Conservation (phyloP, 176 grass and related monocot species). For the Aegilops tauschii region DNA sequence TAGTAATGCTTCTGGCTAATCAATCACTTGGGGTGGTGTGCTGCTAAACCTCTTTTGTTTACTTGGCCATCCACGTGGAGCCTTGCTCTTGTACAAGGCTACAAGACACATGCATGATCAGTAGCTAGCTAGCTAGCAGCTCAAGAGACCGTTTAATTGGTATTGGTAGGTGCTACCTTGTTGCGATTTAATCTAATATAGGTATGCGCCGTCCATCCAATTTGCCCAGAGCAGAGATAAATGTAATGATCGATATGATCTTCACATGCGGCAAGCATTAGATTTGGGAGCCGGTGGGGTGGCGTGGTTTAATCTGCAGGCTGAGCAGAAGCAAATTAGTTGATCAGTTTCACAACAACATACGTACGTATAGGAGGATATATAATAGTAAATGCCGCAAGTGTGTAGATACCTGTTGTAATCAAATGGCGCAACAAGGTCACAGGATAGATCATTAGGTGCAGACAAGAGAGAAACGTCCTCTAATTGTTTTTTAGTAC, state of each 20-base stretch:
- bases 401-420: background rate
- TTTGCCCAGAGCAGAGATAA: background rate
- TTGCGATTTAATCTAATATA: background rate
- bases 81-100: background rate
- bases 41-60: background rate
- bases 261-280: constrained; percentile 5
- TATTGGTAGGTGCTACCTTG: background rate
- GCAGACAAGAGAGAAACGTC: background rate
- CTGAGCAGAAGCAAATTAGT: background rate
- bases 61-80: constrained; percentile 30
- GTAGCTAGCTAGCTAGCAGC: background rate
- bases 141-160: background rate
- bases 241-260: background rate
- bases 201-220: constrained; percentile 26
- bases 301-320: background rate
- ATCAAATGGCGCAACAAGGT: background rate
- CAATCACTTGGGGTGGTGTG: background rate
- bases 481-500: background rate
- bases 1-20: background rate
- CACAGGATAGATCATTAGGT: background rate
- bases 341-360: background rate
- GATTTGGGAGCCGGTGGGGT: background rate
- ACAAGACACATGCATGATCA: constrained; percentile 21
- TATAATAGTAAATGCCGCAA: background rate
- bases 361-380: background rate